Conservation (phyloP, 1,139 yeast species). For the Chernovozyma aurita region DNA sequence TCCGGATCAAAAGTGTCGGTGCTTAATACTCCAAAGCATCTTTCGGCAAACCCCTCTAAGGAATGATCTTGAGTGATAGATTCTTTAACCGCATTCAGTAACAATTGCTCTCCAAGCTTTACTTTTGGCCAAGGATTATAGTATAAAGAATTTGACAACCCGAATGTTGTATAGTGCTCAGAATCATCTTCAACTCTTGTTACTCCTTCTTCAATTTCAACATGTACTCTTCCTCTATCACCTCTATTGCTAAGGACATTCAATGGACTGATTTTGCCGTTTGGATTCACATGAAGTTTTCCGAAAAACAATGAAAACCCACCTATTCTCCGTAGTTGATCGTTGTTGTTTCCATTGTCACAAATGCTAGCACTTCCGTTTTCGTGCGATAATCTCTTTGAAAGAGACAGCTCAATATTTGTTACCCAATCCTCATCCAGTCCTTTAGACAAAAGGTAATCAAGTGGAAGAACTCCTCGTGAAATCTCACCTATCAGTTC, state of each 20-base stretch:
- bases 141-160: conserved; percentile 61
- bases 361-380: background rate
- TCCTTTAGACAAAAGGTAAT: conserved; percentile 41
- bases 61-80: conserved; percentile 19
- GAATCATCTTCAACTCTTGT: conserved; percentile 5
- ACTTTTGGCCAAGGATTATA: conserved; percentile 75
- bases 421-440: conserved; percentile 46
- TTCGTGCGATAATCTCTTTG: conserved; percentile 15
- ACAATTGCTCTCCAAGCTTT: conserved; percentile 40
- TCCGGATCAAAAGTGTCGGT: conserved; percentile 35
- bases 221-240: conserved; percentile 32
- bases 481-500: conserved; percentile 46
- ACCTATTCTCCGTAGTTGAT: conserved; percentile 50
- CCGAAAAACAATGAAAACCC: conserved; percentile 87
- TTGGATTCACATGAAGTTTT: conserved; percentile 26
- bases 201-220: conserved; percentile 7
- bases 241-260: conserved; percentile 52
- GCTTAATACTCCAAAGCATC: conserved; percentile 53
- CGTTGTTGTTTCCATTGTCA: background rate
- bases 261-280: conserved; percentile 29
- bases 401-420: conserved; percentile 24
- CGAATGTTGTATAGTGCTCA: conserved; percentile 31
- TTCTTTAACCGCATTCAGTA: conserved; percentile 35
- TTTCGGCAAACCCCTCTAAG: conserved; percentile 43
- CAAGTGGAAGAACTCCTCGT: conserved; percentile 67